Base-by-base conservation (phyloP, 2,329 filamentous ascomycete species). In the Pyrenophora teres region DNA sequence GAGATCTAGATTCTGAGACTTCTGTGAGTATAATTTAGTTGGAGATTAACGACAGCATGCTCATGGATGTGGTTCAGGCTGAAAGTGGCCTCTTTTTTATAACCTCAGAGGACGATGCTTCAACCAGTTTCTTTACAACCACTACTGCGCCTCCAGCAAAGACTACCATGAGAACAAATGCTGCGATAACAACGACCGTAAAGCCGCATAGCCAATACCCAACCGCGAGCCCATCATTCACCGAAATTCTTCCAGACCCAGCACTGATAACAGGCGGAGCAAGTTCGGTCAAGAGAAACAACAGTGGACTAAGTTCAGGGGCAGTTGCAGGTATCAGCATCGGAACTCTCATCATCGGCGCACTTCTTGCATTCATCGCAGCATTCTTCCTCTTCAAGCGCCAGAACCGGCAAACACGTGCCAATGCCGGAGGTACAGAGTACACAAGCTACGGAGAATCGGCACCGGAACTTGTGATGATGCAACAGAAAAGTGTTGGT, bases 311-410 rank as follows among this genome's bases (percentile, higher is more conserved):
- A 7, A 54, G 41, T 21, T 39, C 46, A 5, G 63, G 63, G 4
- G 63, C 60, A 19, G 55, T 62, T 31, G 62, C 60, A 21, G 63
- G 63, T 8, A 62, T 67, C 15, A 61, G 57, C 2, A 59, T 67
- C 8, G 59, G 54, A 36, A 63, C 62, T 21, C 50, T 64, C 3
- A 55, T 73, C 15, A 31, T 63, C 18, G 70, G 70, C 10, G 70
- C 64, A 3, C 56, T 54, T 2, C 57, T 72, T 18, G 70, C 68
- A 10, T 70, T 70, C 19, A 6, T 65, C 6, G 53, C 53, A 15
- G 63, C 69, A 1, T 67, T 69, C 46, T 44, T 72, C 16, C 25
- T 72, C 3, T 70, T 70, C 61, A 71, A 66, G 40, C 61, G 62
- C 21, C 59, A 63, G 9, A 55, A 56, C 30, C 57, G 47, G 31